Evolutionary conservation across 768 basidiomycete species (phyloP).

Genomic region (Amanita jacksonii): DNA sequence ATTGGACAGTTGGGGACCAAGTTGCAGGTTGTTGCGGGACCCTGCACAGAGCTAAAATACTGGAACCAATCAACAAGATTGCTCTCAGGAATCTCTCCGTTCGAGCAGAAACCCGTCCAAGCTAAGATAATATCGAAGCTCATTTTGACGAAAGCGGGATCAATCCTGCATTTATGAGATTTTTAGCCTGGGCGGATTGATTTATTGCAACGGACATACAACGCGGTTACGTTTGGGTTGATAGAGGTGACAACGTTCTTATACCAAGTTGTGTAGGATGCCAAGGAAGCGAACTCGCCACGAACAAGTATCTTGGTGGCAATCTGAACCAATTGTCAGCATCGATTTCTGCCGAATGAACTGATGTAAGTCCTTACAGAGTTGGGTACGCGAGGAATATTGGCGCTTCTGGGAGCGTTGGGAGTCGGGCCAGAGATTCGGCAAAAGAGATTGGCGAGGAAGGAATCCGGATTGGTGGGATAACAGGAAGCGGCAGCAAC

Average conservation of each 20-base stretch:
- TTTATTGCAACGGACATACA: conserved; percentile 1
- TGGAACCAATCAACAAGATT: conserved; percentile 13
- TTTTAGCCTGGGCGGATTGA: too few relatives aligned
- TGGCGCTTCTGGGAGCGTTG: conserved; percentile 2
- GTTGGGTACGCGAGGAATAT: neutral
- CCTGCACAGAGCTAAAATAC: conserved; percentile 9
- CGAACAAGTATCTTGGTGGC: conserved; percentile 1
- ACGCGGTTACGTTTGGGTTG: conserved; percentile 3
- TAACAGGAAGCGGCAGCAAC: conserved; percentile 13
- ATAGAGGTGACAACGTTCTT: conserved; percentile 3
- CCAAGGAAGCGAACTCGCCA: conserved; percentile 1
- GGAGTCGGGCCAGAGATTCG: conserved; percentile 9
- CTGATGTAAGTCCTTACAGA: neutral
- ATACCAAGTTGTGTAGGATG: conserved; percentile 10
- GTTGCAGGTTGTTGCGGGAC: conserved; percentile 8
- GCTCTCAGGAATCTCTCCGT: conserved; percentile 5
- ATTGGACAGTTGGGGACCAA: conserved; percentile 7
- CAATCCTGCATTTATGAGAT: conserved; percentile 7
- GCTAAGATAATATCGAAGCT: conserved; percentile 11
- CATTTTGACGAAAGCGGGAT: conserved; percentile 10
- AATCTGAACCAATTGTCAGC: too few relatives aligned
- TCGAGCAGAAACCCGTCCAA: conserved; percentile 11
- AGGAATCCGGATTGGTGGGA: conserved; percentile 9
- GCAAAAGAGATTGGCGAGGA: conserved; percentile 10
- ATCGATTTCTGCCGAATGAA: too few relatives aligned